Evolutionary conservation across 345 rosid species (phyloP), one percentile per base, ranked within the genome.

Genomic region (Streptanthus diversifolius): DNA sequence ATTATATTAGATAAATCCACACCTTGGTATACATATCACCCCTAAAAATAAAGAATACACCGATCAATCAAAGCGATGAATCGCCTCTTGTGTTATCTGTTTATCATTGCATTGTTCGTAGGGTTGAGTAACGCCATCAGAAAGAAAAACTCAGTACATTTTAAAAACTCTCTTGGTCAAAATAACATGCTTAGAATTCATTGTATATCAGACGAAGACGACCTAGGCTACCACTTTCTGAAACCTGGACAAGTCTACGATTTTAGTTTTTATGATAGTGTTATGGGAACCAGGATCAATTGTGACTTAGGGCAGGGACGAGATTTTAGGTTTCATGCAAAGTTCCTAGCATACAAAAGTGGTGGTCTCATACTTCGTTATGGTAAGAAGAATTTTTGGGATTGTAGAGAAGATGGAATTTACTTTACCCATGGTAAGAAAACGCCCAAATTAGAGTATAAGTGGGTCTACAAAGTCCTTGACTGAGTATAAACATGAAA

Each of bases 361-460:
- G 47, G 47, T 2, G 18, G 47, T 19, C 10, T 36, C 6, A 37
- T 37, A 36, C 3, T 5, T 21, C 45, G 5, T 57, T 33, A 47
- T 59, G 67, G 67, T 47, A 70, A 59, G 6, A 2, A 4, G 0
- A 59, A 59, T 8, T 70, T 6, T 59, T 70, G 67, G 74, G 66
- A 47, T 47, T n/a, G 12, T 11, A 45, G 48, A 47, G 39, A 48
- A 3, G 74, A 70, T 70, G 74, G 67, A 6, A 10, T 59, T 47
- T 59, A 70, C 14, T 70, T 70, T 29, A 70, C 67, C 13, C 74
- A 70, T 48, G 67, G 67, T 24, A 17, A 24, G 5, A 4, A 15
- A 0, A 1, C 5, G 0, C 58, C 67, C 1, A 35, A 70, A 13
- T 24, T 70, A 48, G 67, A 47, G 5, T 70, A 70, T 58, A 24